Percentiles rank a stretch among this genome's conserved stretches.
Conservation (phyloP, 169 alveolate genomes). For the Eimeria acervulina region DNA sequence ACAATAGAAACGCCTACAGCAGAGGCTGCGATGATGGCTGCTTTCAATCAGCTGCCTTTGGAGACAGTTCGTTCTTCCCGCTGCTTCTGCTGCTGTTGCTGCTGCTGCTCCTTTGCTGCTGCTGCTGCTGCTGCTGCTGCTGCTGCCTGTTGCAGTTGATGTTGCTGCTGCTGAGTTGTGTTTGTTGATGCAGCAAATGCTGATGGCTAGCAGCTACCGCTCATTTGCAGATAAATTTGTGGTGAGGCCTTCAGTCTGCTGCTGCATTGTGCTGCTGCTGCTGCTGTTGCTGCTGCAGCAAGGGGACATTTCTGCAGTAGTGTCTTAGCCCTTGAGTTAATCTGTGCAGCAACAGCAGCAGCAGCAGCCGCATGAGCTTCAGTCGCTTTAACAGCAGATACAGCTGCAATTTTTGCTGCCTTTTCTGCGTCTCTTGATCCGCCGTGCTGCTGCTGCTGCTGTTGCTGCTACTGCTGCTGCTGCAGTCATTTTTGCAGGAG, state of each 20-base stretch:
- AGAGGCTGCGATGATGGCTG: constrained; percentile 78
- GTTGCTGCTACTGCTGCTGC: constrained; percentile 5
- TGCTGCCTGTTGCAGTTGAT: too few relatives aligned
- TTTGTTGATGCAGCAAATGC: constrained; percentile 57
- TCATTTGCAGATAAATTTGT: constrained; percentile 81
- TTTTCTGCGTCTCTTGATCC: not conserved
- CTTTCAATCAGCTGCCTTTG: constrained; percentile 9
- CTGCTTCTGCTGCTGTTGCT: too few relatives aligned
- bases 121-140: too few relatives aligned
- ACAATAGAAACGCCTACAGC: constrained; percentile 14
- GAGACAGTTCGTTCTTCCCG: too few relatives aligned
- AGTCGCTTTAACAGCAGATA: not conserved
- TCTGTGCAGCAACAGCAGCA: constrained; percentile 75
- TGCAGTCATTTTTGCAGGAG: not conserved
- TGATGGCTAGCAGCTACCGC: constrained; percentile 81
- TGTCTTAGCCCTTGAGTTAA: too few relatives aligned
- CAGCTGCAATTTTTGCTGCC: not conserved
- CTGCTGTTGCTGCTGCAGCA: too few relatives aligned
- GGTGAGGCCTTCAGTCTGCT: constrained; percentile 51
- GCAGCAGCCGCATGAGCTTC: too few relatives aligned
- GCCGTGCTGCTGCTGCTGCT: not conserved
- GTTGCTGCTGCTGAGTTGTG: too few relatives aligned
- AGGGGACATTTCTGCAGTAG: too few relatives aligned
- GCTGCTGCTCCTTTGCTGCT: too few relatives aligned
- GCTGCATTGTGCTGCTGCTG: constrained; percentile 86